Conservation (phyloP, 495 filamentous ascomycete species). For the Clohesyomyces aquaticus region DNA sequence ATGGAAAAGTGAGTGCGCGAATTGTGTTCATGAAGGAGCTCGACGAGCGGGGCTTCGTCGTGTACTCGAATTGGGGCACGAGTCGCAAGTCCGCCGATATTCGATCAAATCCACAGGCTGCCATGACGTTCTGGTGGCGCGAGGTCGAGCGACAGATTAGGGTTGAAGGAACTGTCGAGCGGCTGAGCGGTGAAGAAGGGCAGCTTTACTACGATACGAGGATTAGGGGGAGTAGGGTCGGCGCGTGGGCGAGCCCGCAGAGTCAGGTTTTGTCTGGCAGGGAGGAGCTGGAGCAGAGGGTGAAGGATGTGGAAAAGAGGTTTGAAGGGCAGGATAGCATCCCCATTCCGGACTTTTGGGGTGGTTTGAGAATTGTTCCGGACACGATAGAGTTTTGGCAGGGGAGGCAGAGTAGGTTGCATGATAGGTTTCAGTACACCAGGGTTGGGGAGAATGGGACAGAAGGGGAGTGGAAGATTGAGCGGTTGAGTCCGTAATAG, state of each 20-base stretch:
- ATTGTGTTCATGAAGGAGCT: constrained; percentile 87
- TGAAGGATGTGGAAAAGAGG: constrained; percentile 68
- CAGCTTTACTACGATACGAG: constrained; percentile 87
- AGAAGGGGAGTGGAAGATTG: constrained; percentile 48
- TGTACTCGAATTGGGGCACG: constrained; percentile 92
- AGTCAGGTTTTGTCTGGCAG: constrained; percentile 71
- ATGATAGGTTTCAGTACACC: constrained; percentile 90
- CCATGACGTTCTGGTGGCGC: constrained; percentile 76
- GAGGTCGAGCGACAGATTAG: constrained; percentile 82
- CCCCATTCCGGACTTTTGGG: constrained; percentile 92
- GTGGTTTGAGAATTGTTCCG: constrained; percentile 79
- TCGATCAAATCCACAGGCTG: constrained; percentile 65
- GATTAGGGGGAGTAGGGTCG: constrained; percentile 77
- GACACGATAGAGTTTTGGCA: constrained; percentile 94
- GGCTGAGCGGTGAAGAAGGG: constrained; percentile 71
- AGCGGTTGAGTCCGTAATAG: constrained; percentile 38
- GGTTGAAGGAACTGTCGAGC: constrained; percentile 74
- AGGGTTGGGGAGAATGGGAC: constrained; percentile 50
- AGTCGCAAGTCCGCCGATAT: constrained; percentile 70
- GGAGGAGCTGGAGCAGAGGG: constrained; percentile 65
- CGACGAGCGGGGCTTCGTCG: constrained; percentile 77
- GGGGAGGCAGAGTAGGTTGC: constrained; percentile 81
- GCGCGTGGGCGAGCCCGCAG: constrained; percentile 92
- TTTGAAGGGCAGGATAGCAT: constrained; percentile 79
- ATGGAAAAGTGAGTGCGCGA: constrained; percentile 79